phyloP scores from a whole-genome alignment of 2,329 filamentous ascomycete species.

The Talaromyces sp. region DNA sequence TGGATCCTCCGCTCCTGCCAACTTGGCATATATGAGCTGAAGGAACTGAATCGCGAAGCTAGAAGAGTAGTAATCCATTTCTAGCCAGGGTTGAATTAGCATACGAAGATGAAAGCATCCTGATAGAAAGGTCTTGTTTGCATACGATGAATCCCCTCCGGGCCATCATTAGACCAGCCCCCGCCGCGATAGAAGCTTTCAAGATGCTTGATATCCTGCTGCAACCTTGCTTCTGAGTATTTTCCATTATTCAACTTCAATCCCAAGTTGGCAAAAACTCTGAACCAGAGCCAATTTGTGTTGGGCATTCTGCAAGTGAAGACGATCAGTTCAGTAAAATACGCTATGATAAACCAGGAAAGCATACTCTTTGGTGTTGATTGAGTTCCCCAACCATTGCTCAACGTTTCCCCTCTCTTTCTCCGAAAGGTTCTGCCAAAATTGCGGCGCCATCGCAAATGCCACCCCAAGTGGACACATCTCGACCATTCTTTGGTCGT shows the following conservation, averaged over 20 bases:
- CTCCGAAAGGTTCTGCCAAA: background rate
- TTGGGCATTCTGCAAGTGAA: background rate
- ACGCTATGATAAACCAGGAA: background rate
- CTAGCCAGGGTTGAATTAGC: background rate
- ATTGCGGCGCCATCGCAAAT: slow-evolving; percentile 21
- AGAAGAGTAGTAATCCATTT: slow-evolving; percentile 12
- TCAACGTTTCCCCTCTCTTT: background rate
- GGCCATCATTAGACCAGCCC: slow-evolving; percentile 10
- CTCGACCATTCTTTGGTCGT: slow-evolving; percentile 28
- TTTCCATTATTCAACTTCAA: background rate
- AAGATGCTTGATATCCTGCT: background rate
- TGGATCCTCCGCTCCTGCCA: background rate
- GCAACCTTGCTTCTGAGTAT: background rate
- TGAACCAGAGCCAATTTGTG: slow-evolving; percentile 11
- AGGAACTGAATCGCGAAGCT: slow-evolving; percentile 10
- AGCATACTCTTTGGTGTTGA: background rate
- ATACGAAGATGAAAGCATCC: background rate
- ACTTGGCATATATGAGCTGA: background rate
- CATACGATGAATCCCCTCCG: background rate
- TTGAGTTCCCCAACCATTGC: background rate
- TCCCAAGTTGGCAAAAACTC: slow-evolving; percentile 7
- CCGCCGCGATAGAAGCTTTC: slow-evolving; percentile 9
- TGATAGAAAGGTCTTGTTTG: too few species aligned
- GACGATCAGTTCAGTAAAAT: background rate
- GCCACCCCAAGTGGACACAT: slow-evolving; percentile 23